Base-by-base conservation (phyloP, 176 grass and related monocot species). In the Oryza meyeriana region DNA sequence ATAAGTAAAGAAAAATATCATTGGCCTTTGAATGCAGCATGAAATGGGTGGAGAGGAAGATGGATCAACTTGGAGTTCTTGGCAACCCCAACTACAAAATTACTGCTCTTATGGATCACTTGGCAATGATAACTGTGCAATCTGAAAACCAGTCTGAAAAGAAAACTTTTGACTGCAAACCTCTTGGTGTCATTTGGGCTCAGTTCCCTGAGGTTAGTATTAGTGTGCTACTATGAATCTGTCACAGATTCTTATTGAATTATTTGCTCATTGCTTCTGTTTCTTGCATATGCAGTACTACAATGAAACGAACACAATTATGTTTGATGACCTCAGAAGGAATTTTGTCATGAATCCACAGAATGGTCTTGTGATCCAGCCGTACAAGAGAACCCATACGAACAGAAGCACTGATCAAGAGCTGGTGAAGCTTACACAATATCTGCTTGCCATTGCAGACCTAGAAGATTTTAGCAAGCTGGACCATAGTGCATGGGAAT, bases 301-400 rank as follows among this genome's bases (percentile, higher is more conserved):
- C 77, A 99, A 41, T 33, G 84, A 90, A 26, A 90, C 69, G 61
- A 99, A 94, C 85, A 99, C 91, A 25, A 92, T 99, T 61, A 99
- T 96, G 93, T 99, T 99, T 81, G 96, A 99, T 82, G 96, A 99
- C 73, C 89, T 99, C 45, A 85, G 80, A 74, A 90, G 96, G 83
- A 99, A 99, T 59, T 99, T 93, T 13, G 87, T 95, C 59, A 99
- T 99, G 96, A 99, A 99, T 69, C 96, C 96, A 29, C 96, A 99
- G 61, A 99, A 99, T 38, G 96, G 96, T 16, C 91, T 99, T 5
- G 86, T 85, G 67, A 95, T 99, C 40, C 91, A 14, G 66, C 96
- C 93, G 41, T 99, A 90, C 76, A 99, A 32, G 85, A 87, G 84
- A 57, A 93, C 96, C 16, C 91, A 91, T 86, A 72, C 65, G n/a